Evolutionary conservation across 1,284 basidiomycete genomes (phyloP).

Genomic region (Sporisorium reilianum): DNA sequence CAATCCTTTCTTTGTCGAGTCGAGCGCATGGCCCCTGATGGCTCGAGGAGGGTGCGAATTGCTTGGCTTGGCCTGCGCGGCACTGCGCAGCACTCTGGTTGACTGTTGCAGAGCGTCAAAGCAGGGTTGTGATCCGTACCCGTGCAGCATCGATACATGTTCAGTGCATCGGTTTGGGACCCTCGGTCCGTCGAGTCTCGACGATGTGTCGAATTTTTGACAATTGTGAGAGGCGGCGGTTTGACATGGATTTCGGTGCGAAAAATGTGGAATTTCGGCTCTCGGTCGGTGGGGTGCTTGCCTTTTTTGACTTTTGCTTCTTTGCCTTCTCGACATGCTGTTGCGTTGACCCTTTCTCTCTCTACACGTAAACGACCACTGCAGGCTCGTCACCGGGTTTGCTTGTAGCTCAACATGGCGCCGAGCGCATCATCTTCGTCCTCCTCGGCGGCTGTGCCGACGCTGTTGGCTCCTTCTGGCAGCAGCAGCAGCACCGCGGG

Average conservation of each 20-base stretch:
- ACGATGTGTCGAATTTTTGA: constrained; percentile 1
- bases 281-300: constrained; percentile 4
- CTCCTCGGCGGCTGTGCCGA: constrained; percentile 11
- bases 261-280: constrained; percentile 8
- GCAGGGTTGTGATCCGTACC: too few species aligned
- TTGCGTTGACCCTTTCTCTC: not conserved
- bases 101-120: too few species aligned
- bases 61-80: too few species aligned
- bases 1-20: too few species aligned
- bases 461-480: constrained; percentile 5
- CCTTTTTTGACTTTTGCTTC: not conserved
- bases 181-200: too few species aligned
- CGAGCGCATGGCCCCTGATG: too few species aligned
- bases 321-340: constrained; percentile 6
- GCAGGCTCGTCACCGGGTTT: too few species aligned
- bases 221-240: not conserved
- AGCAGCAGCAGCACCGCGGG: not conserved
- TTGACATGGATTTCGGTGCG: not conserved
- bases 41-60: too few species aligned
- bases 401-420: constrained; percentile 20
- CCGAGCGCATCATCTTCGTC: constrained; percentile 16
- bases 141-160: too few species aligned
- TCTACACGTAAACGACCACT: not conserved
- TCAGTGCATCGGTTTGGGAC: too few species aligned
- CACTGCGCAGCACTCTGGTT: too few species aligned